Conservation (phyloP, 345 rosid genomes). For the Arabidopsis thaliana region DNA sequence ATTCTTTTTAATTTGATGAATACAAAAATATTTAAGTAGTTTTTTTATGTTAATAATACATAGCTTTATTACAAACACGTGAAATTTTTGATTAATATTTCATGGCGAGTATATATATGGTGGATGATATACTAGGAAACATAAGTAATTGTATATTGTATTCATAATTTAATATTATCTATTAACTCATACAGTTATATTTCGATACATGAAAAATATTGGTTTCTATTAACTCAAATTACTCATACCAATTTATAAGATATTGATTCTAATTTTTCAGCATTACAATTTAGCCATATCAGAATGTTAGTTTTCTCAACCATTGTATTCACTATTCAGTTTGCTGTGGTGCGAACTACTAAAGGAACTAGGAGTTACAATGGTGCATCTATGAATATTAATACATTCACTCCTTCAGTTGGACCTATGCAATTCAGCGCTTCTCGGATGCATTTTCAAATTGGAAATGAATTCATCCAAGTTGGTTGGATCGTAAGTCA, state of each 20-base stretch:
- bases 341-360: slow-evolving; percentile 1
- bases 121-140: neutral
- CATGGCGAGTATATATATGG: too few species aligned
- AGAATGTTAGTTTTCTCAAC: neutral
- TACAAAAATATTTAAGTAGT: neutral
- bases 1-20: neutral
- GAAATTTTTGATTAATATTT: too few species aligned
- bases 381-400: slow-evolving; percentile 3
- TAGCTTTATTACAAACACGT: too few species aligned
- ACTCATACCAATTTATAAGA: neutral
- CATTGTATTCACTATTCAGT: neutral
- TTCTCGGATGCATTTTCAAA: neutral
- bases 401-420: neutral
- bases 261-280: neutral
- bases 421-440: neutral
- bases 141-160: neutral
- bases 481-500: slow-evolving; percentile 16
- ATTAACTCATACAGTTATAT: neutral
- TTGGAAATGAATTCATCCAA: slow-evolving; percentile 17
- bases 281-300: neutral
- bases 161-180: neutral
- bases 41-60: neutral
- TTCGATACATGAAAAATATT: neutral
- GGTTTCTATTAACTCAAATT: neutral
- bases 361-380: neutral